Conservation (phyloP, 192 early-diverging fungal species). For the Rhizoclosmatium sp. region DNA sequence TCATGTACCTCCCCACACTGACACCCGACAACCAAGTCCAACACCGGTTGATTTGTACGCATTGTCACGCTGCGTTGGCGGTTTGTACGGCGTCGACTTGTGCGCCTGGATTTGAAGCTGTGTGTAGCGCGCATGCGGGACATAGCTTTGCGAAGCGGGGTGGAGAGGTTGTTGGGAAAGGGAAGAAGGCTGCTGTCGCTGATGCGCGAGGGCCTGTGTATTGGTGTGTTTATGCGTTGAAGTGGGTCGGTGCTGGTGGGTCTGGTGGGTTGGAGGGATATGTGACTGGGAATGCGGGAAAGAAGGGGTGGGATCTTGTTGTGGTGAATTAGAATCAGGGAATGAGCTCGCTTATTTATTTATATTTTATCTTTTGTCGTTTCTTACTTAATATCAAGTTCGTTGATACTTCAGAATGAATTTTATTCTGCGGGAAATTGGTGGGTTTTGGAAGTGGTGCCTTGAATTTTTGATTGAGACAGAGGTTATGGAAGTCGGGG, state of each 20-base stretch:
- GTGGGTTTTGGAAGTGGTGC: too few relatives aligned
- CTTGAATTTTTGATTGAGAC: too few relatives aligned
- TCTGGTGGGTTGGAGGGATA: background rate
- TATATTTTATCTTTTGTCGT: too few relatives aligned
- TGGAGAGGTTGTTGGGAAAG: background rate
- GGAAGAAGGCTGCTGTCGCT: background rate
- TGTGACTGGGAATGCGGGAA: background rate
- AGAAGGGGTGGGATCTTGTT: conserved; percentile 24
- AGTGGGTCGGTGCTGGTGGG: background rate
- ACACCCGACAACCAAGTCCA: background rate
- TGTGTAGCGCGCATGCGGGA: conserved; percentile 1
- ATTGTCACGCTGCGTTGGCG: conserved; percentile 7
- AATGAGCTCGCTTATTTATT: too few relatives aligned
- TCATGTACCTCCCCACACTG: background rate
- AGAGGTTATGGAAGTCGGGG: too few relatives aligned
- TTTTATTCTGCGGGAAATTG: too few relatives aligned
- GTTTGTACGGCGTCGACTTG: background rate
- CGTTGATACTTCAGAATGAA: too few relatives aligned
- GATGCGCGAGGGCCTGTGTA: background rate
- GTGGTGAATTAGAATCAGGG: background rate
- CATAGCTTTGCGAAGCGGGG: conserved; percentile 16
- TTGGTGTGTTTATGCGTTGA: conserved; percentile 9
- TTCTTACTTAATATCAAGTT: too few relatives aligned
- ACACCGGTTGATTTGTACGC: conserved; percentile 15
- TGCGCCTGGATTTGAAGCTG: background rate